These are phyloP conservation scores for Silene coronaria DNA, from an alignment of 179 eudicot species.

Conservation along the genomic window DNA sequence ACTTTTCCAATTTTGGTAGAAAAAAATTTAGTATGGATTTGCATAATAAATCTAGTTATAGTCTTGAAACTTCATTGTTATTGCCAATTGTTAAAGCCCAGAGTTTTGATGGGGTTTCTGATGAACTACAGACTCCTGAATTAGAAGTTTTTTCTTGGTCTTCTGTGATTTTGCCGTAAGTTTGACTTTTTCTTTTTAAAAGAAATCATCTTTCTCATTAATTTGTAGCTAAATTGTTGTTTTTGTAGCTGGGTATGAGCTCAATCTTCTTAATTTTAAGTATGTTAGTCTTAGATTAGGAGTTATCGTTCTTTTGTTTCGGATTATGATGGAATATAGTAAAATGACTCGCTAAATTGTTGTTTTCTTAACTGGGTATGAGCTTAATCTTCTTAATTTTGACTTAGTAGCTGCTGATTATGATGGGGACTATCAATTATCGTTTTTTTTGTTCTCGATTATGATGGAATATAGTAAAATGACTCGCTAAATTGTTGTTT, in stretches of 20 bases:
- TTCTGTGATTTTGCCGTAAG: conserved; percentile 86
- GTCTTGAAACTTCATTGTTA: conserved; percentile 21
- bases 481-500: no score
- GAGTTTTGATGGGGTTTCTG: conserved; percentile 26
- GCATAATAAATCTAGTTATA: conserved; percentile 10
- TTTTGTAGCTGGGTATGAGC: neutral
- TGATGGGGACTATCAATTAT: neutral
- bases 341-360: neutral
- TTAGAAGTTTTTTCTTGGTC: conserved; percentile 70
- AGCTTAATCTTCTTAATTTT: conserved; percentile 4
- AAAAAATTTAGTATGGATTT: neutral
- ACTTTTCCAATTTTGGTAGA: conserved; percentile 18
- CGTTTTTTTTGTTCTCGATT: no score
- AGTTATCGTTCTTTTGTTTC: no score
- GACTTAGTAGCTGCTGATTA: neutral
- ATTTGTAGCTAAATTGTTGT: neutral
- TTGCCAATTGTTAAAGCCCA: conserved; percentile 29
- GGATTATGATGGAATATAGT: neutral
- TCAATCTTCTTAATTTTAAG: conserved; percentile 1
- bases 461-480: neutral
- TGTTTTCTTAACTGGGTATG: neutral
- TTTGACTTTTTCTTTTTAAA: neutral
- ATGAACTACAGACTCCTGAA: conserved; percentile 35
- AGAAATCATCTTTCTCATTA: neutral
- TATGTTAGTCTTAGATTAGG: no score